Conservation (phyloP, 1,284 basidiomycete species). For the Nidula niveotomentosa region DNA sequence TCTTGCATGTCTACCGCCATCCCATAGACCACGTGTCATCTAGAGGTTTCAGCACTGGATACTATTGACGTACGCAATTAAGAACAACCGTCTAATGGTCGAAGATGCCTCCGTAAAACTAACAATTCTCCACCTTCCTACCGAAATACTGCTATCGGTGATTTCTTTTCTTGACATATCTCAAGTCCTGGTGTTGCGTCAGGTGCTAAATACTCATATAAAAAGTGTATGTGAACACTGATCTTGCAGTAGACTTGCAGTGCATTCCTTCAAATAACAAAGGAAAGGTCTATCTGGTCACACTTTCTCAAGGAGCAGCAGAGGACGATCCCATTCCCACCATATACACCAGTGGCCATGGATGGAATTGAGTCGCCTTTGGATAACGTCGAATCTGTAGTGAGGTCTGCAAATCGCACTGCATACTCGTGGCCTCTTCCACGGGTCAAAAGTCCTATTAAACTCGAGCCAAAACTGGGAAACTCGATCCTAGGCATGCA, state of each 20-base stretch:
- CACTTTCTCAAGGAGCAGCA: conserved; percentile 12
- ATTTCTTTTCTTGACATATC: conserved; percentile 5
- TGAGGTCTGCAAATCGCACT: conserved; percentile 10
- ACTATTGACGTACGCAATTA: too few species aligned
- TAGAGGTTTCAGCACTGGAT: too few species aligned
- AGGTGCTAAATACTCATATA: conserved; percentile 7
- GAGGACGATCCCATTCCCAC: conserved; percentile 13
- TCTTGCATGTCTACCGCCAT: too few species aligned
- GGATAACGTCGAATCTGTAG: conserved; percentile 13
- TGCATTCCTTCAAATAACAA: conserved; percentile 9
- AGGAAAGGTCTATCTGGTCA: conserved; percentile 17
- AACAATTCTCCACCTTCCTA: conserved; percentile 3
- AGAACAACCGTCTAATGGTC: too few species aligned
- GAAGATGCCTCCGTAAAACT: too few species aligned
- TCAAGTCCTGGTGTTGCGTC: conserved; percentile 9
- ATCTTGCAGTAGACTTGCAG: conserved; percentile 12
- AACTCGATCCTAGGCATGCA: conserved; percentile 27
- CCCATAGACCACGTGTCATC: too few species aligned
- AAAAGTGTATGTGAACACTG: not conserved
- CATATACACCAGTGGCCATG: conserved; percentile 6
- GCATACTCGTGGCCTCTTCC: conserved; percentile 18
- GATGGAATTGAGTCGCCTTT: conserved; percentile 7
- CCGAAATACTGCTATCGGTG: conserved; percentile 8
- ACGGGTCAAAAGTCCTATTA: conserved; percentile 8
- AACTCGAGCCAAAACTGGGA: conserved; percentile 11